Conservation (phyloP, 2,329 filamentous ascomycete species). For the Fusarium buxicola region DNA sequence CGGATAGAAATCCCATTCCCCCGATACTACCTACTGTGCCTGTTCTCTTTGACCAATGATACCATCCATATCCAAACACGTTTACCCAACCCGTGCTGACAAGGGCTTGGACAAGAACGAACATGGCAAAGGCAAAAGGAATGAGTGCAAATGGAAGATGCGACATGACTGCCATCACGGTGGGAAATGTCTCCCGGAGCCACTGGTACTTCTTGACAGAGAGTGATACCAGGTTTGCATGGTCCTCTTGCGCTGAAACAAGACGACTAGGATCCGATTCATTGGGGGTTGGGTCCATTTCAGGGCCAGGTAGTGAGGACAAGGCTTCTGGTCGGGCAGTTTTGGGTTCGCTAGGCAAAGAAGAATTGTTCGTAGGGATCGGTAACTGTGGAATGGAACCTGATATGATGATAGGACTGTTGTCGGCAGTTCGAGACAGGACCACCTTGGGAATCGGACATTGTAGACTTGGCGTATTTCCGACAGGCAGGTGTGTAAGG, state of each 20-base stretch:
- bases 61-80: conserved; percentile 79
- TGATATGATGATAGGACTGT: conserved; percentile 13
- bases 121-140: conserved; percentile 80
- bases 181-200: conserved; percentile 78
- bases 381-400: conserved; percentile 9
- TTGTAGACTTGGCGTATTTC: neutral
- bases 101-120: conserved; percentile 77
- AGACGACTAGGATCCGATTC: neutral
- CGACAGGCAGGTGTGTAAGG: neutral
- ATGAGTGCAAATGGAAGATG: conserved; percentile 76
- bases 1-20: conserved; percentile 79
- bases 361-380: rapidly evolving
- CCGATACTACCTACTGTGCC: conserved; percentile 76
- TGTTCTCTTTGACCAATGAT: conserved; percentile 77
- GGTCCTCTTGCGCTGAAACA: conserved; percentile 11
- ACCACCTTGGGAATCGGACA: conserved; percentile 3
- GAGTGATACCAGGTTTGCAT: conserved; percentile 65
- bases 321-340: neutral
- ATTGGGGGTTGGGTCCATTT: neutral
- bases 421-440: conserved; percentile 5
- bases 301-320: neutral
- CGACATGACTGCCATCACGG: conserved; percentile 70
- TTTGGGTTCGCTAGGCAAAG: neutral
- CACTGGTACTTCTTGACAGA: conserved; percentile 61
- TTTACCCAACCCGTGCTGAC: conserved; percentile 81